A percentile compares a stretch with the other conserved stretches of the same genome.
Conservation (phyloP, 176 grass and related monocot species). For the Musa acuminata region DNA sequence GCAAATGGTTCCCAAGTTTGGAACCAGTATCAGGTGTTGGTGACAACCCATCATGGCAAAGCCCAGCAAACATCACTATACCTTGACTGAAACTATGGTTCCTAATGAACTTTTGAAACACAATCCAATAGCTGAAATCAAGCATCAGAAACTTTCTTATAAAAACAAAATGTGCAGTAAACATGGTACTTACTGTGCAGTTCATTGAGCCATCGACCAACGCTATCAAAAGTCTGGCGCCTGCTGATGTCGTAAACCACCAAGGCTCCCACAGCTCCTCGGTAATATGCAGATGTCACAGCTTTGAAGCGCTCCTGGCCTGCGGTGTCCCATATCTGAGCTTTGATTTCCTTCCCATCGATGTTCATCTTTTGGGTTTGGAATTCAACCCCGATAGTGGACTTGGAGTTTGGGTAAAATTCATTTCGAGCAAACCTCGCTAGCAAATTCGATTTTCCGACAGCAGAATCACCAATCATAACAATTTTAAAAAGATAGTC, state of each 20-base stretch:
- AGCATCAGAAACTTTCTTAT: no score
- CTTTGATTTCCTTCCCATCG: not conserved
- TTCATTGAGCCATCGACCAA: no score
- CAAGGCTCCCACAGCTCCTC: not conserved
- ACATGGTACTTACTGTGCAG: no score
- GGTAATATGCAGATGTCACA: not conserved
- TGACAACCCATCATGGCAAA: not conserved
- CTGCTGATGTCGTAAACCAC: not conserved
- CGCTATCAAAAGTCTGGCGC: not conserved
- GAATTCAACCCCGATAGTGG: not conserved
- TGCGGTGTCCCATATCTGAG: not conserved
- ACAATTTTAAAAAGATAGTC: constrained; percentile 1
- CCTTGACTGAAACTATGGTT: no score
- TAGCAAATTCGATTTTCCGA: not conserved
- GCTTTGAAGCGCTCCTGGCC: not conserved
- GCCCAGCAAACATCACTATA: not conserved
- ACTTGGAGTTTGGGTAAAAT: constrained; percentile 1
- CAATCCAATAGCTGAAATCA: no score
- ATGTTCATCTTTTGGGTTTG: not conserved
- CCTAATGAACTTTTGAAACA: no score
- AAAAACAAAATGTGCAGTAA: no score
- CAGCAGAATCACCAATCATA: not conserved
- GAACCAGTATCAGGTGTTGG: no score
- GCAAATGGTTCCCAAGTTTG: no score
- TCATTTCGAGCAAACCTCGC: not conserved